Evolutionary conservation across 2,329 filamentous ascomycete genomes (phyloP).

Genomic region (Stagonosporopsis vannaccii): DNA sequence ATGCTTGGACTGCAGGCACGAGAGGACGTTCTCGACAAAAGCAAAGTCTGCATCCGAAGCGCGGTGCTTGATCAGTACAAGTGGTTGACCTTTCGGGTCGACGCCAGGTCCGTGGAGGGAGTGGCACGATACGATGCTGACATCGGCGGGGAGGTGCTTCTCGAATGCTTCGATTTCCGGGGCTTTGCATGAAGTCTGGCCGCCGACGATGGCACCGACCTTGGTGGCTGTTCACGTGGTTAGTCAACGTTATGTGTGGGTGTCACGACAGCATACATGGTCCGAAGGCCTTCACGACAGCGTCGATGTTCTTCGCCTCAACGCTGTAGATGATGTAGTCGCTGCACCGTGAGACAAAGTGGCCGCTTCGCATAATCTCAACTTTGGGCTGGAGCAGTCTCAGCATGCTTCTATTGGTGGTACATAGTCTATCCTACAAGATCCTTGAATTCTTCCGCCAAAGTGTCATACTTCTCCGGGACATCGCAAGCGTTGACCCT

Average conservation of each 20-base stretch:
- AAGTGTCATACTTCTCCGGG: conserved; percentile 83
- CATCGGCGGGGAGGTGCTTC: conserved; percentile 82
- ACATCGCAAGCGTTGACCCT: conserved; percentile 96
- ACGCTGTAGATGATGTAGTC: conserved; percentile 99
- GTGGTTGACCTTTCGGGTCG: conserved; percentile 85
- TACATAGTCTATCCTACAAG: conserved; percentile 72
- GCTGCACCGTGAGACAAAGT: conserved; percentile 93
- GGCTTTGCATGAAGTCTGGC: conserved; percentile 97
- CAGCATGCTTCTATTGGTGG: conserved; percentile 50
- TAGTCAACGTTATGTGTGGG: conserved; percentile 16
- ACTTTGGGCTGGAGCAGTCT: conserved; percentile 71
- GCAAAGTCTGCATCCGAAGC: conserved; percentile 77
- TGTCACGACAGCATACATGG: conserved; percentile 73
- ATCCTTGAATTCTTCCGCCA: conserved; percentile 82
- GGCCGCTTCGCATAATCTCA: conserved; percentile 91
- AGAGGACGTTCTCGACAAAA: conserved; percentile 82
- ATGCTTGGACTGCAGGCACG: conserved; percentile 83
- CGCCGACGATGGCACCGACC: conserved; percentile 91
- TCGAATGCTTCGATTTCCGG: conserved; percentile 96
- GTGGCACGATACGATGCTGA: conserved; percentile 94
- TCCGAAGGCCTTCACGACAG: conserved; percentile 85
- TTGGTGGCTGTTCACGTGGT: conserved; percentile 75
- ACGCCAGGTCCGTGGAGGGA: conserved; percentile 94
- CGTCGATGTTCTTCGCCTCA: conserved; percentile 88
- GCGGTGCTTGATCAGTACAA: conserved; percentile 93